Evolutionary conservation across 2,329 filamentous ascomycete genomes (phyloP), one percentile per base, ranked within the genome.

Genomic region (Amylocarpus encephaloides): DNA sequence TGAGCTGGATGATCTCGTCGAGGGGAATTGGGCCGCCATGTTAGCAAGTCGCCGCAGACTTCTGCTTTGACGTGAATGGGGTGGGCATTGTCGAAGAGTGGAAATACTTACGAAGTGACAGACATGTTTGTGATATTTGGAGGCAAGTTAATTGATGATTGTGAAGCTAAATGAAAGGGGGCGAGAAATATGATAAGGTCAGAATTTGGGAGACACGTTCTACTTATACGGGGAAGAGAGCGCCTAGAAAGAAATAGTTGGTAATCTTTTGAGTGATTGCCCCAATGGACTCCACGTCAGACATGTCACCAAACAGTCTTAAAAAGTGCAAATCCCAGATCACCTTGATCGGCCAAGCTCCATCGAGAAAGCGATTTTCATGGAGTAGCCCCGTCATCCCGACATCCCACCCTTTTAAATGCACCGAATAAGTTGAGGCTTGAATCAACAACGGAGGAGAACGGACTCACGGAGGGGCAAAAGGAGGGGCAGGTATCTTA

Each of bases 31-130:
- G 18, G 53, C 56, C 12, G 51, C 46, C 30, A 63, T 19, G 16
- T 41, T 53, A 19, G 43, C 53, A 26, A 62, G 50, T 56, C 71
- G 72, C 48, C 45, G 48, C 48, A 56, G 58, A 54, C 57, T 56
- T 56, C 54, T 59, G 56, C 51, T 55, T 51, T 46, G 40, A 53
- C 50, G 47, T 59, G 52, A 56, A 61, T 51, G 42, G 47, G 45
- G 13, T 40, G 35, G 22, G 33, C 64, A 12, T 11, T 19, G 45
- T 26, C 1, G 32, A 29, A 6, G 30, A 30, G 18, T 11, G 35
- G 15, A 29, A 29, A 49, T 33, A 58, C 62, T 57, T 60, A 64
- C 62, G 56, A 52, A 32, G 61, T 45, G 49, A 60, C 57, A 41
- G 66, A 62, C 67, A 67, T 68, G 49, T 41, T 56, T 48, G 46